phyloP scores from a whole-genome alignment of 306 rosid genomes.

The Dalbergia cochinchinensis region DNA sequence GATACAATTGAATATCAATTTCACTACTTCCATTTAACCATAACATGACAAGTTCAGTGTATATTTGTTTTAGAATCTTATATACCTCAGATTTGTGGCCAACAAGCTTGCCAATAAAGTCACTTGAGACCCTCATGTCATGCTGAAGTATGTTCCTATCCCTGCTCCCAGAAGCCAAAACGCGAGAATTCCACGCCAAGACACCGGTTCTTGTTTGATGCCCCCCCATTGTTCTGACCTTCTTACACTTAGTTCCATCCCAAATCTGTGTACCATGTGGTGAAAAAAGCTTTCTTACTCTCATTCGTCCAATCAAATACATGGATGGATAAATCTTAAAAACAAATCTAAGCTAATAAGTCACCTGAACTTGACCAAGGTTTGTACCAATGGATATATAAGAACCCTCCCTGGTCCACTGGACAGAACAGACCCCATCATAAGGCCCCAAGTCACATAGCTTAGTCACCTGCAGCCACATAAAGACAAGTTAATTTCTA shows the following conservation, averaged over 20 bases:
- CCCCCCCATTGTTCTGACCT: constrained; percentile 94
- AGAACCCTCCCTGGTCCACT: constrained; percentile 98
- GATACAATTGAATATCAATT: constrained; percentile 20
- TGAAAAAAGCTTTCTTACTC: constrained; percentile 34
- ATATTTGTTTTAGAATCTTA: not conserved
- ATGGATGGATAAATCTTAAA: not conserved
- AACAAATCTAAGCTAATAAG: constrained; percentile 7
- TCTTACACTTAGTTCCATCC: constrained; percentile 94
- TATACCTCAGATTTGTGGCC: constrained; percentile 99
- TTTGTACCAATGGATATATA: constrained; percentile 89
- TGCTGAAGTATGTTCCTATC: constrained; percentile 96
- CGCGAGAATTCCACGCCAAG: constrained; percentile 95
- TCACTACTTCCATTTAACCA: not conserved
- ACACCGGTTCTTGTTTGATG: constrained; percentile 99
- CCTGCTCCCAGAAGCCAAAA: constrained; percentile 94
- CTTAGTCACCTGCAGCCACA: constrained; percentile 80
- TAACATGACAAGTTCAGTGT: constrained; percentile 9
- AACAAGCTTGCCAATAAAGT: constrained; percentile 75
- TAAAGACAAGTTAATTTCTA: not conserved
- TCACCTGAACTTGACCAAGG: constrained; percentile 98
- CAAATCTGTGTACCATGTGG: constrained; percentile 67
- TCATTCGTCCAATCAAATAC: constrained; percentile 4
- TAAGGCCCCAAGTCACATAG: constrained; percentile 96
- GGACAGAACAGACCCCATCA: constrained; percentile 96
- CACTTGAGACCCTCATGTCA: constrained; percentile 84